These are phyloP conservation scores for Dendrobium catenatum DNA, from an alignment of 106 monocot species.

Conservation along the genomic window DNA sequence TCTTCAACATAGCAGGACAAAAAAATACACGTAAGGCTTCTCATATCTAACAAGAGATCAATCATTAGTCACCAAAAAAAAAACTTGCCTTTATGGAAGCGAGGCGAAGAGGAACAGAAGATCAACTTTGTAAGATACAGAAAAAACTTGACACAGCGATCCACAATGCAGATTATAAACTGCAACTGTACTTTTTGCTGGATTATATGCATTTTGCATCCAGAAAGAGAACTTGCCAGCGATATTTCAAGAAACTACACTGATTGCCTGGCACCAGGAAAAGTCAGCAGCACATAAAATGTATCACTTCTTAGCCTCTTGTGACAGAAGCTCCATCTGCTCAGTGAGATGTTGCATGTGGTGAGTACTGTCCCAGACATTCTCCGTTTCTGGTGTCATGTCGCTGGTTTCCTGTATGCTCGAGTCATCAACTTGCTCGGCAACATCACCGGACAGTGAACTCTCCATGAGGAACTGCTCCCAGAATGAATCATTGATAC, in stretches of 20 bases:
- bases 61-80: neutral
- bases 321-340: constrained; percentile 70
- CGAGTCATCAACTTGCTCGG: constrained; percentile 42
- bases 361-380: constrained; percentile 22
- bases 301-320: constrained; percentile 11
- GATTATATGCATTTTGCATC: neutral
- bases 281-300: too few species aligned
- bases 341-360: constrained; percentile 60
- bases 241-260: neutral
- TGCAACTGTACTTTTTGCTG: neutral
- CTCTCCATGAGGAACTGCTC: constrained; percentile 61
- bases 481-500: constrained; percentile 77
- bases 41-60: neutral
- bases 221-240: neutral
- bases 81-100: neutral
- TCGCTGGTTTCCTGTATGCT: constrained; percentile 21
- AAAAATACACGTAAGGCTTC: neutral
- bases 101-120: neutral
- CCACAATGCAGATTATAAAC: neutral
- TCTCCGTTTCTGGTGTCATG: constrained; percentile 12
- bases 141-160: neutral
- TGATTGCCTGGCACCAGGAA: neutral
- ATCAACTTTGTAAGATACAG: neutral
- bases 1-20: neutral
- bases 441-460: constrained; percentile 28